phyloP scores from a whole-genome alignment of 176 grass and related monocot genomes.

The Metroxylon sagu region DNA sequence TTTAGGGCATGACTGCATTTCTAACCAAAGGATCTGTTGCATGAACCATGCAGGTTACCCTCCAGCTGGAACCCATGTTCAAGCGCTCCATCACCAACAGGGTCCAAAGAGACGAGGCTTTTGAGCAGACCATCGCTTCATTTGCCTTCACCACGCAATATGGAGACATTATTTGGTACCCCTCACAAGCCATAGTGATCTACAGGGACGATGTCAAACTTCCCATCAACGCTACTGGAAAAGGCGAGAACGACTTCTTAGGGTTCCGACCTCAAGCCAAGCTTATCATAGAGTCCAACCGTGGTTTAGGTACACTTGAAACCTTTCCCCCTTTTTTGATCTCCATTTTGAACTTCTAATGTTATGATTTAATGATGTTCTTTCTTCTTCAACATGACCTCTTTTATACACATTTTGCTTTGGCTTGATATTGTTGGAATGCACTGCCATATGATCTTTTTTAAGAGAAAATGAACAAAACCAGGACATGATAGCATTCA shows the following conservation, averaged over 20 bases:
- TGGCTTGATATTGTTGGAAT: too few species aligned
- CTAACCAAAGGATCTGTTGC: not conserved
- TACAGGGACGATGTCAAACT: constrained; percentile 59
- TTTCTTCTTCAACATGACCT: too few species aligned
- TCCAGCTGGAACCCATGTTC: constrained; percentile 57
- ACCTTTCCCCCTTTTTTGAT: too few species aligned
- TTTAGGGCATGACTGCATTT: not conserved
- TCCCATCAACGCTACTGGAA: constrained; percentile 28
- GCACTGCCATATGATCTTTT: too few species aligned
- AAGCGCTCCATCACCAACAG: constrained; percentile 56
- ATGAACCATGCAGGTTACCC: constrained; percentile 30
- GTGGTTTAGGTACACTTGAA: too few species aligned
- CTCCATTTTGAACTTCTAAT: too few species aligned
- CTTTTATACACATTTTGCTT: too few species aligned
- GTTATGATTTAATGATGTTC: too few species aligned
- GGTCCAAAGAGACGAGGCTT: constrained; percentile 29
- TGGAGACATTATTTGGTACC: constrained; percentile 62
- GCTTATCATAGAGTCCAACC: not conserved
- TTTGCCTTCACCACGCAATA: constrained; percentile 47
- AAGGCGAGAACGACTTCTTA: constrained; percentile 40
- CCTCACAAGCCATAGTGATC: constrained; percentile 26
- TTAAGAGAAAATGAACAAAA: too few species aligned
- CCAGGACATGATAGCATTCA: too few species aligned
- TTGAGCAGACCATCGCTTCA: constrained; percentile 29
- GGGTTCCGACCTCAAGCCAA: constrained; percentile 47